Evolutionary conservation across 768 basidiomycete genomes (phyloP), one percentile per base, ranked within the genome.

Genomic region (Leccinum imitatum): DNA sequence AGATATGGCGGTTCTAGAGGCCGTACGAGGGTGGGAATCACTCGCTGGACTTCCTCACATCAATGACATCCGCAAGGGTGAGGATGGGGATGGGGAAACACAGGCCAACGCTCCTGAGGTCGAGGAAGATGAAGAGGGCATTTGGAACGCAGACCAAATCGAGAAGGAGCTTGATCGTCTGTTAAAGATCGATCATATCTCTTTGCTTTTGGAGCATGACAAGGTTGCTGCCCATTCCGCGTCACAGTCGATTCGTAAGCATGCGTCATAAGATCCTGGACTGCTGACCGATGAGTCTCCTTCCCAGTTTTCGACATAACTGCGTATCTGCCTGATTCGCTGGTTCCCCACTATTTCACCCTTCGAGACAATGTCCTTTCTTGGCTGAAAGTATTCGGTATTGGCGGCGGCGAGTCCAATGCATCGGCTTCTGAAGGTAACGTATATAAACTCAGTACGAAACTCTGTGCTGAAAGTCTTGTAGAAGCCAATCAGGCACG

Each of bases 1-100:
- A 72, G 96, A 99, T 71, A 98, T 99, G 96, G 95, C 94, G 2
- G 96, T 98, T 52, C 84, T 97, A 30, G 95, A 96, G 65, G 95
- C 96, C 17, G 95, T 98, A 15, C 87, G 94, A 51, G 95, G 95
- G 14, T 98, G 92, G 87, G 91, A 94, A 70, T 86, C 82, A 47
- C 79, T 87, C 8, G 86, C 88, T 13, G 82, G 82, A 1, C 74
- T 90, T 19, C 87, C 87, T 2, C 89, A 89, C 58, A 87, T 90
- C 69, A 86, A 87, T 62, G 87, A 90, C 52, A 80, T 83, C 8
- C 82, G 78, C 27, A 85, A 86, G 66, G 82, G 66, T 17, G 69
- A 80, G 8, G 75, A 76, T 15, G 75, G 73, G 53, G 72, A 61
- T 21, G 75, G 76, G 13, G 76, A 75, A 23, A 70, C 71, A 11